A percentile compares a stretch with the other conserved stretches of the same genome.
Conservation (phyloP, 1,139 yeast genomes). For the Scheffersomyces illinoinensis region DNA sequence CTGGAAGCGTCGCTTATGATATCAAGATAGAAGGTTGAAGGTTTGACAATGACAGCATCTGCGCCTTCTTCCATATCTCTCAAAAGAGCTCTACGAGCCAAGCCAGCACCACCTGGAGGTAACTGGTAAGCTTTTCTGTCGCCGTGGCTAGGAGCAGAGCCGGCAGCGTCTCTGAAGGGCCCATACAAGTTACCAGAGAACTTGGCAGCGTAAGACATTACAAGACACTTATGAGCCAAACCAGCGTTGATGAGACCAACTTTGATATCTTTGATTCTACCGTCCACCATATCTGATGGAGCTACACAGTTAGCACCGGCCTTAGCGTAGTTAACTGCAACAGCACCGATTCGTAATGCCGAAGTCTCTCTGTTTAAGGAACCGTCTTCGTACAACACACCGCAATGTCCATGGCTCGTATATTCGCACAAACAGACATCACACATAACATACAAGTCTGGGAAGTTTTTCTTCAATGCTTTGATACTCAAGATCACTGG, state of each 20-base stretch:
- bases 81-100: conserved; percentile 86
- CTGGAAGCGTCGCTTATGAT: conserved; percentile 84
- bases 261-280: conserved; percentile 87
- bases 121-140: conserved; percentile 92
- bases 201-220: conserved; percentile 94
- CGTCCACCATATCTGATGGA: conserved; percentile 98
- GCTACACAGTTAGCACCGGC: conserved; percentile 98
- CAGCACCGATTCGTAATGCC: conserved; percentile 86
- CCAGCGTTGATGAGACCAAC: conserved; percentile 80
- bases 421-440: conserved; percentile 98
- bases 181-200: conserved; percentile 92
- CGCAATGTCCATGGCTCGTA: conserved; percentile 97
- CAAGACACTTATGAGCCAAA: conserved; percentile 82
- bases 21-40: conserved; percentile 95
- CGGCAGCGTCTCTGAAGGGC: conserved; percentile 97
- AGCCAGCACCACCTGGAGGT: conserved; percentile 90
- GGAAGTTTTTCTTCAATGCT: conserved; percentile 63
- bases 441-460: conserved; percentile 82
- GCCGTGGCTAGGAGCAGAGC: conserved; percentile 85
- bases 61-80: conserved; percentile 93
- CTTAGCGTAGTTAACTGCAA: conserved; percentile 90
- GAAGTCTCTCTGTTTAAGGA: conserved; percentile 72
- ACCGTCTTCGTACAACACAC: conserved; percentile 85
- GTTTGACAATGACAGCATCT: conserved; percentile 93
- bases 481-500: conserved; percentile 86